Percentiles rank a stretch among this genome's conserved stretches.
These are phyloP conservation scores for Phaeodactylum tricornutum DNA, from an alignment of 108 stramenopile species.

Conservation along the genomic window DNA sequence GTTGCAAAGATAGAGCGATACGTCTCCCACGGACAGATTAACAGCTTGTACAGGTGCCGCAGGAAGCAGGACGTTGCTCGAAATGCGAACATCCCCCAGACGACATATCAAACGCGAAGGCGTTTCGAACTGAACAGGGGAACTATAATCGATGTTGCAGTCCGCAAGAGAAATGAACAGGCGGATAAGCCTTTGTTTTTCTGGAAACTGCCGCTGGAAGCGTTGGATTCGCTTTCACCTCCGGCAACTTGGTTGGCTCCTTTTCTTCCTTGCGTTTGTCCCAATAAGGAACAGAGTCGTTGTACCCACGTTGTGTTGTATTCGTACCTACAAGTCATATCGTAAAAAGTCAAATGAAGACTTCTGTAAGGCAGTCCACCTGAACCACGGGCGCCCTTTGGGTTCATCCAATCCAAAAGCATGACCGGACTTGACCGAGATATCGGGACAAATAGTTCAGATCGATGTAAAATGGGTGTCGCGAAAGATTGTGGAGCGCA, in stretches of 20 bases:
- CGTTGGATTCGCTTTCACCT: no score
- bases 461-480: constrained; percentile 63
- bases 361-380: constrained; percentile 14
- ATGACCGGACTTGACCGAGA: constrained; percentile 61
- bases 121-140: constrained; percentile 30
- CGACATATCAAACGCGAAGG: constrained; percentile 44
- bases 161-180: constrained; percentile 57
- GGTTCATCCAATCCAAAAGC: constrained; percentile 38
- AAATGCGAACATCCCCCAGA: constrained; percentile 55
- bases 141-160: constrained; percentile 63
- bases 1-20: constrained; percentile 39
- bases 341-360: constrained; percentile 51
- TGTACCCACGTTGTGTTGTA: constrained; percentile 41
- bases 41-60: constrained; percentile 31
- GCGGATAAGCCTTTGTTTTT: no score
- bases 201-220: no score
- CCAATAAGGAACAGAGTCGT: no score
- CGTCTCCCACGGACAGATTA: constrained; percentile 51
- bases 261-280: no score
- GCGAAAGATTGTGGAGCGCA: no score
- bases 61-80: constrained; percentile 62
- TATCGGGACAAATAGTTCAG: constrained; percentile 44
- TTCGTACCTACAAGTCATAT: constrained; percentile 52
- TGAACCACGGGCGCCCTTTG: not conserved
- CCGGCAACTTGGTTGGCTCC: no score